These are phyloP conservation scores for Lagenidium sp. DNA, from an alignment of 352 stramenopile genomes.

Conservation along the genomic window DNA sequence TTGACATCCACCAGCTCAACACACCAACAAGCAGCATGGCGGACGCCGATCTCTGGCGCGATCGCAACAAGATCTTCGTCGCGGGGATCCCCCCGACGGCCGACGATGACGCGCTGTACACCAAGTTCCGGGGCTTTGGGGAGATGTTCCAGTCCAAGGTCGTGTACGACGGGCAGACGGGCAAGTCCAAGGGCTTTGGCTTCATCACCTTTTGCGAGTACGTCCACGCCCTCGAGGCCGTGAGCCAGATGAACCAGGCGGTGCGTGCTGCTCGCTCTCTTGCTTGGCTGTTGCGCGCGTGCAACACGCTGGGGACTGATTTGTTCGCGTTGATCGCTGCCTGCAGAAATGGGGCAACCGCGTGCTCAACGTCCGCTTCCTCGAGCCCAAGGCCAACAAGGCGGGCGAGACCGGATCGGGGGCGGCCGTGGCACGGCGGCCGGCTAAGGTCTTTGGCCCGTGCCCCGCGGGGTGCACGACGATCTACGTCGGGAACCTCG, in stretches of 20 bases:
- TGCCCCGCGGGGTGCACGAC: conserved; percentile 84
- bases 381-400: conserved; percentile 46
- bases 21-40: conserved; percentile 29
- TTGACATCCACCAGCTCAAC: neutral
- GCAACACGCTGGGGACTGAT: too few relatives aligned
- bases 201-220: conserved; percentile 83
- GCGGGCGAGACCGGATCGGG: neutral
- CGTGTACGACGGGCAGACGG: conserved; percentile 60
- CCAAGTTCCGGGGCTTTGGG: conserved; percentile 66
- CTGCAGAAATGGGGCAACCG: conserved; percentile 74
- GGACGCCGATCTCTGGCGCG: conserved; percentile 67
- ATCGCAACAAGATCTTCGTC: conserved; percentile 86
- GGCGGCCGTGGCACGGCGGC: conserved; percentile 4
- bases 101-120: conserved; percentile 58
- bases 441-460: conserved; percentile 45
- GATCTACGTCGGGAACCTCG: conserved; percentile 95
- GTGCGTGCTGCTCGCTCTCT: conserved; percentile 7
- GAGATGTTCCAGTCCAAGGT: conserved; percentile 86
- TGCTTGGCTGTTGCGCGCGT: neutral
- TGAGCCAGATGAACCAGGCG: conserved; percentile 65
- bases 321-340: neutral
- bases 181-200: conserved; percentile 63
- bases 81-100: conserved; percentile 49
- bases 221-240: conserved; percentile 64
- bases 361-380: conserved; percentile 75